Conservation (phyloP, 768 basidiomycete species). For the Dentipellis sp. region DNA sequence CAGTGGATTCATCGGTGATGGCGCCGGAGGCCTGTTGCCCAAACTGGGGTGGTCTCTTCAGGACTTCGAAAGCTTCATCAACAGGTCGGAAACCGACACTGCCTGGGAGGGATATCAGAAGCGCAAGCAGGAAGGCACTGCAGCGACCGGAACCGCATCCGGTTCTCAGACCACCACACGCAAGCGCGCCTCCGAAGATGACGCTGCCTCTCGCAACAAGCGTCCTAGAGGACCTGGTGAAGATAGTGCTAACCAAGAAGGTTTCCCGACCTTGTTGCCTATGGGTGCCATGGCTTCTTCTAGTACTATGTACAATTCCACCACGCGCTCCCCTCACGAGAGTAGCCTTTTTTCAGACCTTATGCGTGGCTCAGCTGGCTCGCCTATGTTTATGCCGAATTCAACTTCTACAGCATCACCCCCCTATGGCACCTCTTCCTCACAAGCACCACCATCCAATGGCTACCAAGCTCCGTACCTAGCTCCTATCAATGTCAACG, state of each 20-base stretch:
- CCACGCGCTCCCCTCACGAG: conserved; percentile 33
- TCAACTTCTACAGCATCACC: conserved; percentile 25
- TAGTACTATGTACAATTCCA: conserved; percentile 35
- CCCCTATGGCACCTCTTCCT: conserved; percentile 17
- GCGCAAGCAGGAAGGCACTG: conserved; percentile 42
- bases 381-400: conserved; percentile 48
- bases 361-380: conserved; percentile 27
- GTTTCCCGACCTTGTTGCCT: conserved; percentile 50
- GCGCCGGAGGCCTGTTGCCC: conserved; percentile 65
- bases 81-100: conserved; percentile 85
- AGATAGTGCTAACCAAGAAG: conserved; percentile 30
- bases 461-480: conserved; percentile 38
- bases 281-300: conserved; percentile 32
- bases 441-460: conserved; percentile 8
- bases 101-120: conserved; percentile 84
- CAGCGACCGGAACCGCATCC: conserved; percentile 14
- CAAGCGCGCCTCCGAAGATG: conserved; percentile 52
- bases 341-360: conserved; percentile 36
- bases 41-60: conserved; percentile 72
- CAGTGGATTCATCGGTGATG: conserved; percentile 79
- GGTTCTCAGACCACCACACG: conserved; percentile 22
- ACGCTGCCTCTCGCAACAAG: conserved; percentile 34
- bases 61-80: conserved; percentile 76
- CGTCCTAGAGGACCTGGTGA: conserved; percentile 36
- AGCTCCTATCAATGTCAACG: conserved; percentile 44